Conservation (phyloP, 148 eudicot species). For the Fagopyrum esculentum region DNA sequence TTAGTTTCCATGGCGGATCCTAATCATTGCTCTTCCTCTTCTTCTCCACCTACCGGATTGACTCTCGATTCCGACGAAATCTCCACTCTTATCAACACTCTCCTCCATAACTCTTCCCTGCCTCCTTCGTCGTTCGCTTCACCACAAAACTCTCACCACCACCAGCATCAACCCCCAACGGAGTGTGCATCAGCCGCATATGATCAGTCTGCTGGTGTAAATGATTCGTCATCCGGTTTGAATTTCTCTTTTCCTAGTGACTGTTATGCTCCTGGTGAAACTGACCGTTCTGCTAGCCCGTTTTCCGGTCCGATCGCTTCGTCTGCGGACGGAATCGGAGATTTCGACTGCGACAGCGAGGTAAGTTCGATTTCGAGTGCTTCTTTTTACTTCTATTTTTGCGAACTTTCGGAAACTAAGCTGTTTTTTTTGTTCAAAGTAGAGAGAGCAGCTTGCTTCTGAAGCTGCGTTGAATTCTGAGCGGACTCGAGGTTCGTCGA, state of each 20-base stretch:
- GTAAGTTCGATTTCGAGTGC: slow-evolving; percentile 11
- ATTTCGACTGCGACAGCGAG: slow-evolving; percentile 37
- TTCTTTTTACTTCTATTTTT: background rate
- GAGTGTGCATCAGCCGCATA: slow-evolving; percentile 14
- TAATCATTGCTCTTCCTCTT: slow-evolving; percentile 14
- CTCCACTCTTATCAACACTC: slow-evolving; percentile 46
- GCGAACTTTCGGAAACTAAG: background rate
- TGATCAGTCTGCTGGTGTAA: slow-evolving; percentile 2
- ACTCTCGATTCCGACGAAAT: slow-evolving; percentile 54
- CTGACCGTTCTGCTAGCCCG: background rate
- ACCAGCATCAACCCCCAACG: background rate
- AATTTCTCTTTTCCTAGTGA: background rate
- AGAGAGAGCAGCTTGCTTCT: slow-evolving; percentile 1
- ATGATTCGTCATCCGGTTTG: background rate
- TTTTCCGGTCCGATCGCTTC: slow-evolving; percentile 7
- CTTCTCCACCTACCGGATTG: slow-evolving; percentile 7
- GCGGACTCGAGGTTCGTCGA: slow-evolving; percentile 44
- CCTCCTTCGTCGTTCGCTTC: slow-evolving; percentile 10
- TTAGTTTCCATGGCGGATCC: slow-evolving; percentile 19
- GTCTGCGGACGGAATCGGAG: slow-evolving; percentile 27
- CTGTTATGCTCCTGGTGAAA: slow-evolving; percentile 16
- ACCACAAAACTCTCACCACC: slow-evolving; percentile 6
- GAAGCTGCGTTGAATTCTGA: slow-evolving; percentile 27
- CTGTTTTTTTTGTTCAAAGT: background rate
- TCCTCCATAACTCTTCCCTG: slow-evolving; percentile 42